Base-by-base conservation (phyloP, 371 early-diverging fungal species). In the Mucor mucedo region DNA sequence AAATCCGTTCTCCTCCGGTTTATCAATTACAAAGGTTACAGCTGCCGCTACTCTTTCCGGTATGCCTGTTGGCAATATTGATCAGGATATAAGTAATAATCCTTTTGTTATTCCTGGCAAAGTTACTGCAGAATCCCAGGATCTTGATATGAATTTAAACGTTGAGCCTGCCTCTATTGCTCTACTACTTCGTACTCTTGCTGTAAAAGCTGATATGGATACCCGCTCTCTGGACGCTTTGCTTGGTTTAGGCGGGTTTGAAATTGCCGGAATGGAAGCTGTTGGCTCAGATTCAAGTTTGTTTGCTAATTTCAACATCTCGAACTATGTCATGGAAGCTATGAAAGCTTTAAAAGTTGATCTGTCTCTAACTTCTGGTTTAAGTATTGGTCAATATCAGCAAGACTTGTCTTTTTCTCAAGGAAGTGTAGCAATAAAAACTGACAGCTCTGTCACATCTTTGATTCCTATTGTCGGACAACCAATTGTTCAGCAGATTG, bases 381-480 rank as follows among this genome's bases (percentile, higher is more conserved):
- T 85, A 48, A 64, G 69, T 50, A 75, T 87, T 56, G 87, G 86
- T 13, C 77, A 84, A 41, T 87, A 87, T 62, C 55, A 60, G 7
- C 75, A 76, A 35, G 72, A 72, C 0, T 67, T 85, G 41, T 65
- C 72, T 4, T 85, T 84, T 61, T 72, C 80, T 53, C 85, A 87
- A 65, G 72, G 58, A n/a, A 68, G 68, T n/a, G 81, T 87, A 27
- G 58, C 74, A 27, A 73, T 79, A 38, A 21, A 62, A 16, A 78
- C 84, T 4, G 87, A 87, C 53, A 63, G 58, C 32, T 65, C 79
- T 30, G 70, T 87, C 40, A 62, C 78, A 27, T 63, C 69, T 11
- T 60, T 85, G 60, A 82, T 84, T 48, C 85, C 87, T 53, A 65
- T 87, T 56, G 79, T 85, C 35, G 86, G 84, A 44, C 84, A 84